Percentiles rank a stretch among this genome's conserved stretches.
Evolutionary conservation across 805 yeast genomes (phyloP).

Genomic region (Yamadazyma phyllophila): DNA sequence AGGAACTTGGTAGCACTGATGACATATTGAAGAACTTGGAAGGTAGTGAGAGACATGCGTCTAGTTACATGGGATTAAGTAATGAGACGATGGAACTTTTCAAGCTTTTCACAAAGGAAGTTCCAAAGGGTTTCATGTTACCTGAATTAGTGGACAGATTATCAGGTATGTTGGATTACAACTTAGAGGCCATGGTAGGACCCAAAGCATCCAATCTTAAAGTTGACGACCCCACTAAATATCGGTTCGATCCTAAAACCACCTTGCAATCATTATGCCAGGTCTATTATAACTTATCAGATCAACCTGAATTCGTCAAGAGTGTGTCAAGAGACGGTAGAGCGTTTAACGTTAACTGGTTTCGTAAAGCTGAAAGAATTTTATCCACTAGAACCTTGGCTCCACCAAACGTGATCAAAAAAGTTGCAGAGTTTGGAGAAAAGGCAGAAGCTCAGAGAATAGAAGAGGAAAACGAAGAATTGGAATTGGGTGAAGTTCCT

Average conservation of each 20-base stretch:
- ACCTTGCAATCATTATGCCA: conserved; percentile 68
- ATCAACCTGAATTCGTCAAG: conserved; percentile 60
- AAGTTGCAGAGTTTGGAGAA: conserved; percentile 55
- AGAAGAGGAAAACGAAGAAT: conserved; percentile 76
- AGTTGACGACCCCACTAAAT: conserved; percentile 79
- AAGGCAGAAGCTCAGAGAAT: conserved; percentile 60
- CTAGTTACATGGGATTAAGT: conserved; percentile 76
- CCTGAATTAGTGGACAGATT: conserved; percentile 90
- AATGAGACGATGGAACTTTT: conserved; percentile 80
- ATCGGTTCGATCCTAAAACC: conserved; percentile 76
- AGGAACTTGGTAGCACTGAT: conserved; percentile 51
- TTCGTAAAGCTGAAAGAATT: conserved; percentile 68
- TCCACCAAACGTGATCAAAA: conserved; percentile 47
- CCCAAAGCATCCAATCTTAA: conserved; percentile 88
- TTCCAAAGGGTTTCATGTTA: conserved; percentile 81
- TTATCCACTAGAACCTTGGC: conserved; percentile 53
- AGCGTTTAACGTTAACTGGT: conserved; percentile 68
- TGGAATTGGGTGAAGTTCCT: conserved; percentile 89
- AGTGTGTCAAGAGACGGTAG: conserved; percentile 93
- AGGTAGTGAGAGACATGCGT: conserved; percentile 72
- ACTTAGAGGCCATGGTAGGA: conserved; percentile 89
- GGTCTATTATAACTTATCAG: conserved; percentile 70
- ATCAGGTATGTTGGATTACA: conserved; percentile 94
- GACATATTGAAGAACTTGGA: conserved; percentile 58
- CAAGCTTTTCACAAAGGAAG: conserved; percentile 77